These are phyloP conservation scores for Zoysia japonica DNA, from an alignment of 176 grass and related monocot species.

Conservation along the genomic window DNA sequence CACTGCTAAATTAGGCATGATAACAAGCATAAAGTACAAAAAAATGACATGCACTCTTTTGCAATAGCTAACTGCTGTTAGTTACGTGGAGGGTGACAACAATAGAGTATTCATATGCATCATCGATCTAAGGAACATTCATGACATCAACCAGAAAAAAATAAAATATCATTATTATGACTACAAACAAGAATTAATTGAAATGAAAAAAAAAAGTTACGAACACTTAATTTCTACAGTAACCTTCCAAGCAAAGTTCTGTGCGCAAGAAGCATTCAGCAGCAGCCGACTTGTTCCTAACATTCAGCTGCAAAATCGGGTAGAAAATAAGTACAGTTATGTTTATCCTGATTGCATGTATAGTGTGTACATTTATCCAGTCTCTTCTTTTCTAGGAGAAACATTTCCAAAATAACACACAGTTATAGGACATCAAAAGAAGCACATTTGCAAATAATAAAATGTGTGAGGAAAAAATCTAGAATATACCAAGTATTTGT, in stretches of 20 bases:
- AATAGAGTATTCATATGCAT: constrained; percentile 9
- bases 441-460: not conserved
- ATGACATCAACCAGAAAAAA: constrained; percentile 21
- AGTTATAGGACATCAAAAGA: constrained; percentile 21
- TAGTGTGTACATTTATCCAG: not conserved
- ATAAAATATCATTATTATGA: constrained; percentile 16
- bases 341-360: not conserved
- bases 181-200: constrained; percentile 11
- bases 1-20: not conserved
- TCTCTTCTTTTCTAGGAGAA: not conserved
- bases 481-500: constrained; percentile 5
- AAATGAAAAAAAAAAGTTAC: constrained; percentile 19
- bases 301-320: constrained; percentile 79
- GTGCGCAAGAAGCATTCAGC: constrained; percentile 94
- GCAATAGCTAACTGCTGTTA: constrained; percentile 22
- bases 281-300: constrained; percentile 90
- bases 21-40: constrained; percentile 14
- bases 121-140: constrained; percentile 15
- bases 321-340: constrained; percentile 3
- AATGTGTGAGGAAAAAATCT: constrained; percentile 10
- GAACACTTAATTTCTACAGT: constrained; percentile 3
- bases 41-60: constrained; percentile 15
- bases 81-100: constrained; percentile 21
- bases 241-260: constrained; percentile 93
- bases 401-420: not conserved